These are phyloP conservation scores for Naganishia vaughanmartiniae DNA, from an alignment of 768 basidiomycete species.

Conservation along the genomic window DNA sequence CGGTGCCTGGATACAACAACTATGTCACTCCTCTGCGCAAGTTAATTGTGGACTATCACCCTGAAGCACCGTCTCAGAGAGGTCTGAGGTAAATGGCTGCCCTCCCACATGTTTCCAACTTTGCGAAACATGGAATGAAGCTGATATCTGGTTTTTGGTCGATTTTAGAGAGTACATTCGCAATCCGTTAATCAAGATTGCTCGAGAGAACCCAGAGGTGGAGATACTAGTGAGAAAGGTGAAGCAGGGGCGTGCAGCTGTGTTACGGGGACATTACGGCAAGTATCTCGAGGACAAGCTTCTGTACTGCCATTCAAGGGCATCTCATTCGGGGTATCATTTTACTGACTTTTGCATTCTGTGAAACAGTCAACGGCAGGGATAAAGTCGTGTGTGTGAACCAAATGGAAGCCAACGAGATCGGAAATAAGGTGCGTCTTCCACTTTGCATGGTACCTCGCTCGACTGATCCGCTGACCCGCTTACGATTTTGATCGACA, in stretches of 20 bases:
- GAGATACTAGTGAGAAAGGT: slow-evolving; percentile 47
- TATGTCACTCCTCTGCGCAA: slow-evolving; percentile 47
- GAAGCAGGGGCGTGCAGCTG: slow-evolving; percentile 44
- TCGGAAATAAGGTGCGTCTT: slow-evolving; percentile 42
- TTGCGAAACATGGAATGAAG: not conserved
- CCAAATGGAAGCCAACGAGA: slow-evolving; percentile 41
- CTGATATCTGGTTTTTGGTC: not conserved
- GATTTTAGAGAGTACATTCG: slow-evolving; percentile 42
- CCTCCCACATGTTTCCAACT: not conserved
- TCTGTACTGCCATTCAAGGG: not conserved
- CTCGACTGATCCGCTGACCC: not conserved
- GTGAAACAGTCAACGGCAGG: slow-evolving; percentile 45
- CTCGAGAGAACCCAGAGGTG: slow-evolving; percentile 49
- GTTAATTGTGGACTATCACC: slow-evolving; percentile 48
- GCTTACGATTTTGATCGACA: slow-evolving; percentile 6
- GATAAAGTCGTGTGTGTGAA: slow-evolving; percentile 53
- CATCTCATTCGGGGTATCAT: not conserved
- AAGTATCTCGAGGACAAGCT: slow-evolving; percentile 21
- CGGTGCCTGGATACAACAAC: slow-evolving; percentile 47
- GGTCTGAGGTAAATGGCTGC: slow-evolving; percentile 42
- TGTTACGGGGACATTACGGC: slow-evolving; percentile 51
- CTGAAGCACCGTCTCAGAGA: slow-evolving; percentile 40
- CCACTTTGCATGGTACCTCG: not conserved
- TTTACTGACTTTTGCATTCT: not conserved
- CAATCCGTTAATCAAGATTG: slow-evolving; percentile 40